Percentiles rank a stretch among this genome's conserved stretches.
These are phyloP conservation scores for Dalechampia spathulata DNA, from an alignment of 441 rosid genomes.

Conservation along the genomic window DNA sequence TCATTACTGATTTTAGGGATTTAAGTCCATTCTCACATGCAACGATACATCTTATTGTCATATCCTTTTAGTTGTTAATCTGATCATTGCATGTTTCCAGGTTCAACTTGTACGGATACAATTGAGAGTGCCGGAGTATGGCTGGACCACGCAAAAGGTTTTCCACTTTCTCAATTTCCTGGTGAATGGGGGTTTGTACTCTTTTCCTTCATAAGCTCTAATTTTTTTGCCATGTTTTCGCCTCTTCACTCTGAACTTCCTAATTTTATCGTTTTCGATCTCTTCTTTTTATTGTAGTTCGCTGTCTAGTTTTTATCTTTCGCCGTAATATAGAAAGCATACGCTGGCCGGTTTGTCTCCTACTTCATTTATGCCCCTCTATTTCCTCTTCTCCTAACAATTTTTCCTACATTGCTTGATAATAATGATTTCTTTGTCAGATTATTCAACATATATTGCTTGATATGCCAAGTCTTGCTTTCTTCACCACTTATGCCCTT, in stretches of 20 bases:
- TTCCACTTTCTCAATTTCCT: slow-evolving; percentile 87
- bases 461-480: slow-evolving; percentile 85
- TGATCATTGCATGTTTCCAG: slow-evolving; percentile 19
- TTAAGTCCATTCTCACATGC: too few relatives aligned
- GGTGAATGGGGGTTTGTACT: slow-evolving; percentile 67
- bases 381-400: neutral
- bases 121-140: slow-evolving; percentile 84
- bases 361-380: neutral
- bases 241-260: neutral
- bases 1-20: too few relatives aligned
- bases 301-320: slow-evolving; percentile 57
- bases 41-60: too few relatives aligned
- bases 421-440: slow-evolving; percentile 27
- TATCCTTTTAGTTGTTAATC: too few relatives aligned
- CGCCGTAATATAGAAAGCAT: slow-evolving; percentile 54
- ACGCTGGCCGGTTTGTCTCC: slow-evolving; percentile 45
- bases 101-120: slow-evolving; percentile 82
- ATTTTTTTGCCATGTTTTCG: too few relatives aligned
- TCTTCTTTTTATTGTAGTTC: slow-evolving; percentile 34
- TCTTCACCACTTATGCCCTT: slow-evolving; percentile 87
- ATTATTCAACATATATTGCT: slow-evolving; percentile 71
- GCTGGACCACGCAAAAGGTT: slow-evolving; percentile 95
- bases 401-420: slow-evolving; percentile 1
- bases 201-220: neutral
- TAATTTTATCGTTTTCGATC: neutral